Base-by-base conservation (phyloP, 495 filamentous ascomycete species). In the Copromyces sp. region DNA sequence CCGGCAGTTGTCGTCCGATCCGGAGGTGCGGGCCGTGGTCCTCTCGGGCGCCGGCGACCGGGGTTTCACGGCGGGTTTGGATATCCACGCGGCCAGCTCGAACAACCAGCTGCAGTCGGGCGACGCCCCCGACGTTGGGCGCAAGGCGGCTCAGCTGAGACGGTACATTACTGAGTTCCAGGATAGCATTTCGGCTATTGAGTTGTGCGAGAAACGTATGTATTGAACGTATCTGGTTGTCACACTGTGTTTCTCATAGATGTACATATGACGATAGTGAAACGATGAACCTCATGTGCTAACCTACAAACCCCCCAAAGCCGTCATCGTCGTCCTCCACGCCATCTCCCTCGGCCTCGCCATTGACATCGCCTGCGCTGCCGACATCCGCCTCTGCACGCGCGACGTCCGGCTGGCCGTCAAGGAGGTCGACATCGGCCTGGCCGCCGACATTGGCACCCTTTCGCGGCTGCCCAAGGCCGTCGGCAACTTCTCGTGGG, bases 381-480 rank as follows among this genome's bases (percentile, higher is more conserved):
- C 90, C 68, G 95, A 98, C 78, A 86, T 99, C 70, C 89, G 95
- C 14, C 82, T 98, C 72, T 92, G 88, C 75, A 84, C 89, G 0
- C 77, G 81, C 16, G 86, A 90, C 68, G 85, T 89, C 2, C 84
- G 83, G 35, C 92, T 98, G 75, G 84, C 89, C 0, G 93, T 98
- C 32, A 97, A 97, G 78, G 96, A 98, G 83, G 93, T 97, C 16
- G 95, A 98, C 78, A 96, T 98, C 42, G 95, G 95, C 1, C 81
- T 99, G 38, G 95, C 95, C 14, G 95, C 95, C 17, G 95, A 99
- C 80, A 90, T 98, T 68, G 95, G 95, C 17, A 97, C 94, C 2
- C 82, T 99, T 45, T 89, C 86, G 29, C 90, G 95, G 3, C 83
- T 99, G 53, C 95, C 95, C 39, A 95, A 96, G 82, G 84, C 91